A percentile compares a stretch with the other conserved stretches of the same genome.
These are phyloP conservation scores for Ogataea wickerhamii DNA, from an alignment of 805 yeast genomes.

Conservation along the genomic window DNA sequence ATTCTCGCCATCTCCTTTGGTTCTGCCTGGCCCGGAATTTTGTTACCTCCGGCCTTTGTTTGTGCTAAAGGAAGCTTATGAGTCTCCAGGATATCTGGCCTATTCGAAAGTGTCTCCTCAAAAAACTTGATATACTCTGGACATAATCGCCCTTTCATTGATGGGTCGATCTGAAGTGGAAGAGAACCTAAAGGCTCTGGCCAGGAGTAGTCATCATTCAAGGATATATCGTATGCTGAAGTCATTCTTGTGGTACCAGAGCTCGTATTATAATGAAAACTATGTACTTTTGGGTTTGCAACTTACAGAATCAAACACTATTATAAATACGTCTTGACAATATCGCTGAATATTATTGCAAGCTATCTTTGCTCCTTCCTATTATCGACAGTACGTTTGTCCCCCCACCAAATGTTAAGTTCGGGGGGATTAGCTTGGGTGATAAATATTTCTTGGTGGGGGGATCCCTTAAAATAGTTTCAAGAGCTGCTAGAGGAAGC, in stretches of 20 bases:
- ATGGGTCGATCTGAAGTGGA: slow-evolving; percentile 32
- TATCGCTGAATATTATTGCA: too few species aligned
- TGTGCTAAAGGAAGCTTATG: slow-evolving; percentile 23
- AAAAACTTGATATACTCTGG: slow-evolving; percentile 24
- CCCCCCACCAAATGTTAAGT: slow-evolving; percentile 4
- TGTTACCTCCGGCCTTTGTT: slow-evolving; percentile 21
- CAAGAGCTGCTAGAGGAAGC: too few species aligned
- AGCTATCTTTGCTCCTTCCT: too few species aligned
- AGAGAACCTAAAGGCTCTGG: slow-evolving; percentile 25
- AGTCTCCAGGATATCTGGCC: slow-evolving; percentile 23
- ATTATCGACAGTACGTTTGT: background rate
- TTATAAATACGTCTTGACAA: background rate
- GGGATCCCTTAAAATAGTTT: too few species aligned
- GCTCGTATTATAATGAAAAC: background rate
- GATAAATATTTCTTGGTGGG: slow-evolving; percentile 2
- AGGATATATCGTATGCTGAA: slow-evolving; percentile 11
- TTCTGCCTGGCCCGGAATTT: slow-evolving; percentile 30
- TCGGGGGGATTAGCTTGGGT: background rate
- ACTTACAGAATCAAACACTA: background rate
- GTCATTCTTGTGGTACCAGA: slow-evolving; percentile 1
- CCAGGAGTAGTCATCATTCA: slow-evolving; percentile 29
- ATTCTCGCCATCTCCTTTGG: slow-evolving; percentile 20
- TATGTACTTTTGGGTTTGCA: background rate
- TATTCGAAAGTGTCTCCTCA: slow-evolving; percentile 17
- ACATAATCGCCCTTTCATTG: slow-evolving; percentile 18